Percentiles rank a stretch among this genome's conserved stretches.
Evolutionary conservation across 2,329 filamentous ascomycete genomes (phyloP).

Genomic region (Fusarium sp.): DNA sequence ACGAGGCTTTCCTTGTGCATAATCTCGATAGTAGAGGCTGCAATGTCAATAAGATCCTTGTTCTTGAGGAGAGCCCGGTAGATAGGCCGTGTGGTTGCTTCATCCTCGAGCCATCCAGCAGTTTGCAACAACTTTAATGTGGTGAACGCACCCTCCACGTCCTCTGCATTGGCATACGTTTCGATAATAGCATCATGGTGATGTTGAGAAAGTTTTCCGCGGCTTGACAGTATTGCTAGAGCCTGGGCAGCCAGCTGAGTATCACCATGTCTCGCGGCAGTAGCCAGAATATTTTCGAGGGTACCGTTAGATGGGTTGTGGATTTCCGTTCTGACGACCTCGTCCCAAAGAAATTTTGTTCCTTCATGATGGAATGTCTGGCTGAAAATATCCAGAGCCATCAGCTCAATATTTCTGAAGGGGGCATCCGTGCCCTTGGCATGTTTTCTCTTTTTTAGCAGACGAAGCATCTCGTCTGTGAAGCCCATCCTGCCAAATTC

Average conservation of each 20-base stretch:
- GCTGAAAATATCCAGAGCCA: slow-evolving; percentile 81
- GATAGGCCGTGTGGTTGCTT: slow-evolving; percentile 73
- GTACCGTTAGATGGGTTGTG: slow-evolving; percentile 67
- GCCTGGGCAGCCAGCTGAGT: slow-evolving; percentile 75
- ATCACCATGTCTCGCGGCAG: slow-evolving; percentile 77
- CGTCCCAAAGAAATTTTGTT: slow-evolving; percentile 77
- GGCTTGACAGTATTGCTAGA: slow-evolving; percentile 61
- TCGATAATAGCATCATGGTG: slow-evolving; percentile 87
- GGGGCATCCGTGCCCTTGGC: slow-evolving; percentile 52
- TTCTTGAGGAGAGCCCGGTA: slow-evolving; percentile 65
- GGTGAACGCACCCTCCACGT: slow-evolving; percentile 74
- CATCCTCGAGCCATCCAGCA: slow-evolving; percentile 60
- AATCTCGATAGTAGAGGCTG: slow-evolving; percentile 67
- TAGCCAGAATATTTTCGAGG: slow-evolving; percentile 75
- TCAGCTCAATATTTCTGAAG: slow-evolving; percentile 71
- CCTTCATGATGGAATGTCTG: slow-evolving; percentile 71
- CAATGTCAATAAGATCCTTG: slow-evolving; percentile 59
- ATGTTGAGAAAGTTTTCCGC: slow-evolving; percentile 66
- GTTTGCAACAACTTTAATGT: slow-evolving; percentile 79
- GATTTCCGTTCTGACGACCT: slow-evolving; percentile 62
- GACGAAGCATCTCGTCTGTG: slow-evolving; percentile 78
- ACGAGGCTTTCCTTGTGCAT: slow-evolving; percentile 56
- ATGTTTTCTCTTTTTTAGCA: slow-evolving; percentile 69
- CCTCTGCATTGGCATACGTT: slow-evolving; percentile 69
- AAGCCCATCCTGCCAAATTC: slow-evolving; percentile 78